phyloP scores from a whole-genome alignment of 345 rosid genomes.

The Heritiera littoralis region DNA sequence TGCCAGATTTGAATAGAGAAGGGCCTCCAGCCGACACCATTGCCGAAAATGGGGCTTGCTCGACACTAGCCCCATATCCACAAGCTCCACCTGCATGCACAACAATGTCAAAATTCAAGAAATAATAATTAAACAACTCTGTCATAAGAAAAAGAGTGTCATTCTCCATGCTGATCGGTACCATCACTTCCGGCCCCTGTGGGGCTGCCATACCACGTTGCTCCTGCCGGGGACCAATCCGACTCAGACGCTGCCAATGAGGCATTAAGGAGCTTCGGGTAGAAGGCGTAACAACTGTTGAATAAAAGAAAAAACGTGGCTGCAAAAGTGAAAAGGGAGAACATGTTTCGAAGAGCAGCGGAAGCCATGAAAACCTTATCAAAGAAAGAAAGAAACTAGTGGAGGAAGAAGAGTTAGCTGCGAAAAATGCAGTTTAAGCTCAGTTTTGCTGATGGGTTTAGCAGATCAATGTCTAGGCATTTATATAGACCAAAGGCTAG shows the following conservation, averaged over 20 bases:
- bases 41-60: constrained; percentile 21
- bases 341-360: background rate
- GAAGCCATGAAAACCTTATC: background rate
- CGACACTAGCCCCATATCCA: constrained; percentile 18
- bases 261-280: constrained; percentile 18
- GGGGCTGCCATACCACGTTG: constrained; percentile 27
- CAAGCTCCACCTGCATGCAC: constrained; percentile 24
- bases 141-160: background rate
- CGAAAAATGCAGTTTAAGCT: background rate
- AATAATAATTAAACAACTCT: background rate
- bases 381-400: background rate
- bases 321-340: background rate
- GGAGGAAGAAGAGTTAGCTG: background rate
- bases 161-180: background rate
- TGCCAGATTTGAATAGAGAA: constrained; percentile 24
- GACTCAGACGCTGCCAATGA: constrained; percentile 5
- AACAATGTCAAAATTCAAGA: background rate
- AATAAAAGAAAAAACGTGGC: constrained; percentile 15
- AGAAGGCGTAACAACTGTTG: background rate
- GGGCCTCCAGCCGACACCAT: constrained; percentile 23
- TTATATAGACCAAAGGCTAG: constrained; percentile 3
- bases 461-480: background rate
- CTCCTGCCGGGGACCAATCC: constrained; percentile 23
- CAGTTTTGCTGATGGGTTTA: background rate
- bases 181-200: constrained; percentile 23